Percentiles rank a stretch among this genome's conserved stretches.
These are phyloP conservation scores for Epichloe bromicola DNA, from an alignment of 2,329 filamentous ascomycete genomes.

Conservation along the genomic window DNA sequence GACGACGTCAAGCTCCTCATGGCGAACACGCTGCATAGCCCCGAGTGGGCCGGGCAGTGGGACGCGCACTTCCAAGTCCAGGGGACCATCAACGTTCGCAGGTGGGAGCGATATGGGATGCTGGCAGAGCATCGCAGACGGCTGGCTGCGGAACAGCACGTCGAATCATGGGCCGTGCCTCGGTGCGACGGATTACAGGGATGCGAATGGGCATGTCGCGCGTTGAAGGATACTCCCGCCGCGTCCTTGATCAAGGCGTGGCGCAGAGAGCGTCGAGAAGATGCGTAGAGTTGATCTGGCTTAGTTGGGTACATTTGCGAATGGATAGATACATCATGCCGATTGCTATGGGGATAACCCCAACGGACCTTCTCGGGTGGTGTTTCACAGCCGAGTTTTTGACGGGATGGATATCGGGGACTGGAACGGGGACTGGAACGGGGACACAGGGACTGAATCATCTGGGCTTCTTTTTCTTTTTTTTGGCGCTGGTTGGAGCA, in stretches of 20 bases:
- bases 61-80: conserved; percentile 12
- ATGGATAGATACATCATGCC: no score
- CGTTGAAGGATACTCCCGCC: conserved; percentile 1
- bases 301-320: no score
- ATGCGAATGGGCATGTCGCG: conserved; percentile 9
- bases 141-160: conserved; percentile 3
- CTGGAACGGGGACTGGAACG: no score
- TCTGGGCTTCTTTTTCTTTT: no score
- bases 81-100: conserved; percentile 12
- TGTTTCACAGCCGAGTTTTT: no score
- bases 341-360: no score
- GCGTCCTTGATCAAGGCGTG: conserved; percentile 2
- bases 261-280: background rate
- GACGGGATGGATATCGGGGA: no score
- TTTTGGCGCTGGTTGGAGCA: no score
- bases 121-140: conserved; percentile 12
- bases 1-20: conserved; percentile 11
- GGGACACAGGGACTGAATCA: no score
- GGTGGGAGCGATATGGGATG: conserved; percentile 13
- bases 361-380: no score
- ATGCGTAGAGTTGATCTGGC: background rate
- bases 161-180: conserved; percentile 3
- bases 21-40: conserved; percentile 11
- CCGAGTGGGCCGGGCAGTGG: conserved; percentile 12
- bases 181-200: background rate